These are phyloP conservation scores for Leishmania lainsoni DNA, from an alignment of 208 protist species.

Conservation along the genomic window DNA sequence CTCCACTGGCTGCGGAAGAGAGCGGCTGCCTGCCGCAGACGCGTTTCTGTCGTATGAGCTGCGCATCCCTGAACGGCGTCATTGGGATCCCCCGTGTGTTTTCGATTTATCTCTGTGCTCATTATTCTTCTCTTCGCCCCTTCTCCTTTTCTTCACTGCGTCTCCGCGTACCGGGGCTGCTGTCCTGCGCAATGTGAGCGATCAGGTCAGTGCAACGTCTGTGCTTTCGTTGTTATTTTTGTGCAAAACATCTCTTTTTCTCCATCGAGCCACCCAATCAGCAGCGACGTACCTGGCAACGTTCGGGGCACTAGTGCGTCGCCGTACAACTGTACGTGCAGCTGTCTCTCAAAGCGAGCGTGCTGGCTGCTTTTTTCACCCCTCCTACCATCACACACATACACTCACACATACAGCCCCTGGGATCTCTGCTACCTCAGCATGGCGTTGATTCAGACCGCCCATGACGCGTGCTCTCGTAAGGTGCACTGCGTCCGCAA, in stretches of 20 bases:
- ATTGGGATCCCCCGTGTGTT: background rate
- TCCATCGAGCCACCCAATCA: background rate
- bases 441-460: slow-evolving; percentile 88
- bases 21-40: background rate
- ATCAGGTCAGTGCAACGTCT: background rate
- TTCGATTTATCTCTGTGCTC: background rate
- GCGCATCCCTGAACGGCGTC: too few relatives aligned
- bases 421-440: background rate
- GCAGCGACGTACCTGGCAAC: background rate
- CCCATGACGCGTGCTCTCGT: slow-evolving; percentile 87
- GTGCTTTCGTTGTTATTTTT: background rate
- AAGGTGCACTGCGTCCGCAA: slow-evolving; percentile 90
- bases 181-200: background rate
- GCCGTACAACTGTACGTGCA: background rate
- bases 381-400: background rate
- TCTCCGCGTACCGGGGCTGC: background rate
- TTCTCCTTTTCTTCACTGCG: background rate
- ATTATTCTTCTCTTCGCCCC: background rate
- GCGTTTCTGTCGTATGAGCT: background rate
- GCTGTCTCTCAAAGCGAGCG: background rate
- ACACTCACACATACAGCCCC: background rate
- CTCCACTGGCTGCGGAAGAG: background rate
- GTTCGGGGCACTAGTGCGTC: background rate
- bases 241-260: background rate
- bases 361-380: slow-evolving; percentile 4